Evolutionary conservation across 768 basidiomycete genomes (phyloP), one percentile per base, ranked within the genome.

Genomic region (Chalciporus sphaerocephalus): DNA sequence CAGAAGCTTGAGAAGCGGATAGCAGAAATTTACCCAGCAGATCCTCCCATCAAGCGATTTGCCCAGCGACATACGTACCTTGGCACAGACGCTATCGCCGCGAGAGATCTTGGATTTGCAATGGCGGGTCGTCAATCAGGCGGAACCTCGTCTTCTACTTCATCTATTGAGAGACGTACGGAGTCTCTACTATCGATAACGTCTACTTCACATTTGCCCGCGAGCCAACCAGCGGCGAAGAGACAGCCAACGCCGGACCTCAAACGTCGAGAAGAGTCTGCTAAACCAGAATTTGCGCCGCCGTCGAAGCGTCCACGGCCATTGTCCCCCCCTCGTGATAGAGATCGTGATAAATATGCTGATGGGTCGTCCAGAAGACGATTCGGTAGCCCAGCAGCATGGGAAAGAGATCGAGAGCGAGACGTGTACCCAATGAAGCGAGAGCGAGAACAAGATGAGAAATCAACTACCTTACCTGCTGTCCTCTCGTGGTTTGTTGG

Each of bases 1-100:
- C 82, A 88, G 54, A 91, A 94, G 66, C 78, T 97, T 38, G 93
- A 96, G 65, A 83, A 83, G 50, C 80, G 96, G 7, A 87, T 97
- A 56, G 73, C 85, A 1, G 94, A 97, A 48, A 81, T 83, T 1
- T 97, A 91, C 66, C 84, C 92, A 0, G 80, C 80, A 96, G 94
- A 93, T 56, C 83, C 90, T 1, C 81, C 91, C 0, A 88, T 96
- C 64, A 92, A 95, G 57, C 86, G 87, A 1, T 88, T 96, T 49
- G 92, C 92, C 0, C 87, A 92, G 58, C 76, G 91, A 33, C 87
- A 91, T 53, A 67, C 65, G 0, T 78, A 79, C 54, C 76, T 84
- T 21, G 83, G 83, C 25, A 83, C 85, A 21, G 94, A 97, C 58
- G 86, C 90, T 16, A 94, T 97, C 50, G 90, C 93, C 2, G 75